A percentile compares a stretch with the other conserved stretches of the same genome.
Evolutionary conservation across 2,329 filamentous ascomycete genomes (phyloP).

Genomic region (Seiridium cupressi): DNA sequence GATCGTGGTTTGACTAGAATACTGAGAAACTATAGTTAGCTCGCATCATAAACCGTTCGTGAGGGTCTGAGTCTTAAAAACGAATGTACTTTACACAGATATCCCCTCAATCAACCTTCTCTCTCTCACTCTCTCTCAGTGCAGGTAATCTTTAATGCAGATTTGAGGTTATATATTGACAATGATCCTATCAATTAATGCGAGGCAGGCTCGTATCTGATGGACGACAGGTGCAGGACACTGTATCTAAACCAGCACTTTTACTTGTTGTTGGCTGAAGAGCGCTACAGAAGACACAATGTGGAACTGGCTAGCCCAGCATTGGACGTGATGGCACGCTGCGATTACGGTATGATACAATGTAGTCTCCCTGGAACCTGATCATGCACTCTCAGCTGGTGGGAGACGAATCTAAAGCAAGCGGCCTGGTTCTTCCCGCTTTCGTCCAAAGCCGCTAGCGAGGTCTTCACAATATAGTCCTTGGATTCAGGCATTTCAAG

Average conservation of each 20-base stretch:
- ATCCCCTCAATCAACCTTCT: no score
- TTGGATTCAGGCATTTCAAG: background rate
- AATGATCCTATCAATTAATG: no score
- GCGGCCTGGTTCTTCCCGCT: background rate
- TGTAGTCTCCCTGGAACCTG: background rate
- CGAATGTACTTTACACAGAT: no score
- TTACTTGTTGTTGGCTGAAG: background rate
- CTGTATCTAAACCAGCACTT: background rate
- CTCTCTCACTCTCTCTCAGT: no score
- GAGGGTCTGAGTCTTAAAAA: no score
- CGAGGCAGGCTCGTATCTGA: no score
- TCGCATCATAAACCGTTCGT: no score
- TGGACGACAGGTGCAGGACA: background rate
- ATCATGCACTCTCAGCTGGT: background rate
- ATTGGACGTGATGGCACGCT: background rate
- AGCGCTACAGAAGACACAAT: background rate
- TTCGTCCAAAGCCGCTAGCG: background rate
- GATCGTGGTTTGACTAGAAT: no score
- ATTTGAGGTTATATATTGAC: no score
- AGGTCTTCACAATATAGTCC: background rate
- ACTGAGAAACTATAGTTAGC: no score
- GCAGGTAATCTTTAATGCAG: no score
- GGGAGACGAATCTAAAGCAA: background rate
- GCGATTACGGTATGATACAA: background rate
- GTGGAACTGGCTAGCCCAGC: background rate